Percentiles rank a stretch among this genome's conserved stretches.
Conservation (phyloP, 345 rosid species). For the Eucalyptus rudis region DNA sequence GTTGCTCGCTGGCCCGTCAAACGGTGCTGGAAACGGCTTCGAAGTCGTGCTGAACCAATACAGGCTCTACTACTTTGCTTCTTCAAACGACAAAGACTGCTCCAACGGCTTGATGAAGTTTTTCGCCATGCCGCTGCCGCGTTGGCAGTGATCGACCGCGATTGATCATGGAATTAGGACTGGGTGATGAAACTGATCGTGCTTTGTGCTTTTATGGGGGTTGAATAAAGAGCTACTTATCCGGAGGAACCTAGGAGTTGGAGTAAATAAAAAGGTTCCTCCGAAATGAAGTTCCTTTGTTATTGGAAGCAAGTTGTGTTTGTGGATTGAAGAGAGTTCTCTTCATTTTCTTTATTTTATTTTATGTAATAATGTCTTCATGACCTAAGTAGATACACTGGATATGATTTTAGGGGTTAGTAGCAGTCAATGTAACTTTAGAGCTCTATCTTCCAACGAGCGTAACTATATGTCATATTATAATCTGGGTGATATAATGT, state of each 20-base stretch:
- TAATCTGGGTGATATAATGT: not conserved
- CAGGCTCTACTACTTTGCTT: conserved; percentile 7
- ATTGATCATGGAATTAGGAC: not conserved
- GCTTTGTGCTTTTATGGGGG: not conserved
- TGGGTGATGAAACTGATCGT: not conserved
- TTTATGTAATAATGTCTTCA: not conserved
- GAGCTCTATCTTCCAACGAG: not conserved
- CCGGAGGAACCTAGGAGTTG: not conserved
- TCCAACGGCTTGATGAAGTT: conserved; percentile 8
- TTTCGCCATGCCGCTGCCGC: not conserved
- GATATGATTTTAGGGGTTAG: not conserved
- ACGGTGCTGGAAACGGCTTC: conserved; percentile 3
- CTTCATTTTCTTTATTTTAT: not conserved
- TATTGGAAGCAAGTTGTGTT: not conserved
- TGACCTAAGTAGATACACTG: not conserved
- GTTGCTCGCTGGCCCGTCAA: not conserved
- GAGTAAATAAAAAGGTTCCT: not conserved
- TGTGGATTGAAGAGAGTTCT: not conserved
- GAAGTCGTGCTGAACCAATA: not conserved
- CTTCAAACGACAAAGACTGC: not conserved
- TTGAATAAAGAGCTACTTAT: not conserved
- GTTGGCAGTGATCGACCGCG: not conserved
- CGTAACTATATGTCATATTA: not conserved
- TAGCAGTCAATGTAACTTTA: not conserved
- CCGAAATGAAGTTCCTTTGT: not conserved